Percentiles rank a stretch among this genome's conserved stretches.
phyloP scores from a whole-genome alignment of 371 early-diverging fungal species.

The Neoconidiobolus thromboides region DNA sequence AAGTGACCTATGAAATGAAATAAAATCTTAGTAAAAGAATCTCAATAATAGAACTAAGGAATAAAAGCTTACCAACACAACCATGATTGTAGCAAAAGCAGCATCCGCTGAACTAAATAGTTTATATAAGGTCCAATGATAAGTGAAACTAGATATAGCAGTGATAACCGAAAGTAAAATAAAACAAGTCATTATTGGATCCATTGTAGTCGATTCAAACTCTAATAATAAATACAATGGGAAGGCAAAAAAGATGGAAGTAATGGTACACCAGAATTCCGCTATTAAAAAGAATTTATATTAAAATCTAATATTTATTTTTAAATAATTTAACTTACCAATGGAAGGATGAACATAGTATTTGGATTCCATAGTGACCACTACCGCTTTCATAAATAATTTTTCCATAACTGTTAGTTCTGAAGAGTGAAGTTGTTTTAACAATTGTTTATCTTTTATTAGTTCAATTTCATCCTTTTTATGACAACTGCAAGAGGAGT shows the following conservation, averaged over 20 bases:
- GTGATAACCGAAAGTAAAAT: constrained; percentile 14
- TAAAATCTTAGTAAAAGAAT: background rate
- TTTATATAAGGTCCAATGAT: constrained; percentile 21
- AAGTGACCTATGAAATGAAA: background rate
- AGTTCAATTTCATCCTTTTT: no score
- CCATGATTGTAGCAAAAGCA: constrained; percentile 18
- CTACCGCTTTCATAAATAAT: constrained; percentile 3
- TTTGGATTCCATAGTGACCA: constrained; percentile 7
- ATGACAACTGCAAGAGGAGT: no score
- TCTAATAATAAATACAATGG: constrained; percentile 16
- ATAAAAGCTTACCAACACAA: background rate
- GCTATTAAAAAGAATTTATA: constrained; percentile 12
- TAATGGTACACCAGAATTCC: constrained; percentile 23
- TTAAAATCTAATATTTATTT: background rate
- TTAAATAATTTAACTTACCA: background rate
- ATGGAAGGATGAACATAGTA: background rate
- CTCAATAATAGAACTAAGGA: background rate
- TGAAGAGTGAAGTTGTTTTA: no score
- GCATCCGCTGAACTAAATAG: constrained; percentile 20
- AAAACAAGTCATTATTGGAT: constrained; percentile 14
- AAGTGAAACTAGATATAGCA: constrained; percentile 14
- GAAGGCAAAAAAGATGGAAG: constrained; percentile 19
- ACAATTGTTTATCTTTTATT: no score
- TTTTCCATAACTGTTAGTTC: background rate
- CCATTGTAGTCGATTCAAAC: constrained; percentile 12